phyloP scores from a whole-genome alignment of 495 filamentous ascomycete species.

The Astrothelium macrocarpum region DNA sequence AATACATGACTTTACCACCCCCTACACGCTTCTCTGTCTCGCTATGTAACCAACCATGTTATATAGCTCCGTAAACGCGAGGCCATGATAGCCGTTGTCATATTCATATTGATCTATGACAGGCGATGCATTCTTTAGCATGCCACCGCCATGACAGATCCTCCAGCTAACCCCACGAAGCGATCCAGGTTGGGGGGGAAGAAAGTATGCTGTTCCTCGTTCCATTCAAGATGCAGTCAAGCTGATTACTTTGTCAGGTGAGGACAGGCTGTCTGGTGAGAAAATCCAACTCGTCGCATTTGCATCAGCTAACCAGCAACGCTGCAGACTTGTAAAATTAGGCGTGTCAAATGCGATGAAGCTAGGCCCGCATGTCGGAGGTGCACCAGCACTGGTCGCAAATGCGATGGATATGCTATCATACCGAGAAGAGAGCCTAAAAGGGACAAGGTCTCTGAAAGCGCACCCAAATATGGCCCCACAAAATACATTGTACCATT shows the following conservation, averaged over 20 bases:
- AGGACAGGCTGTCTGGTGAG: neutral
- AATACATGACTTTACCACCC: neutral
- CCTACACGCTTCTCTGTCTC: neutral
- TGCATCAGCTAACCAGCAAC: neutral
- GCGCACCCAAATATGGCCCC: neutral
- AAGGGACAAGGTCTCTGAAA: neutral
- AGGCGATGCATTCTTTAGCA: neutral
- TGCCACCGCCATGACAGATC: neutral
- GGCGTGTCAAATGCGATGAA: slow-evolving; percentile 19
- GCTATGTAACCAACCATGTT: neutral
- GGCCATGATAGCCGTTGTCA: neutral
- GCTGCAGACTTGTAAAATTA: slow-evolving; percentile 12
- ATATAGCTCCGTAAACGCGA: neutral
- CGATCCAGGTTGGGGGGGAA: neutral
- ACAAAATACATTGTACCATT: neutral
- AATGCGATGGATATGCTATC: slow-evolving; percentile 18
- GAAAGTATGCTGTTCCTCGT: neutral
- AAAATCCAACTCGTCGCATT: neutral
- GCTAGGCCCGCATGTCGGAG: slow-evolving; percentile 13
- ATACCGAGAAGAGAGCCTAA: neutral
- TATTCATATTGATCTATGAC: neutral
- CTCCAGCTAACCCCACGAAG: neutral
- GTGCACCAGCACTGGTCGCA: slow-evolving; percentile 18
- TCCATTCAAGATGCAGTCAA: neutral
- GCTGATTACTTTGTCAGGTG: neutral